Base-by-base conservation (phyloP, 1,139 yeast species). In the Hyphopichia burtonii region DNA sequence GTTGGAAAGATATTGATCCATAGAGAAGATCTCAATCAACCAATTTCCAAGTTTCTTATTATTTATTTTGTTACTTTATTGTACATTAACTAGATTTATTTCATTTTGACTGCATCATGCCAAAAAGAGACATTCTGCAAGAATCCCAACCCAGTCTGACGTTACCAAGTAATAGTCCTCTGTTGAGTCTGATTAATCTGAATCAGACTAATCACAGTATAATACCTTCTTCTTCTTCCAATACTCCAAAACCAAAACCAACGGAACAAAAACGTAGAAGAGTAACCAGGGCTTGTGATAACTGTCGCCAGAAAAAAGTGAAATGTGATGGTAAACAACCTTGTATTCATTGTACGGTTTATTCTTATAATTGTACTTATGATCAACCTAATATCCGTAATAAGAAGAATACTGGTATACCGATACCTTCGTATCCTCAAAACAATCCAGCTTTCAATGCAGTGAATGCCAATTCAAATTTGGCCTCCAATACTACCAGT, bases 311-410 rank as follows among this genome's bases (percentile, higher is more conserved):
- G 60, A 83, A 86, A 59, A 89, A 89, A 62, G 91, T 88, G 53
- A 86, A 86, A 56, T 89, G 96, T 63, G 94, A 88, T 50, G 96
- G 96, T 14, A 80, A 82, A 56, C 83, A 82, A 53, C 96, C 96
- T 1, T 89, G 96, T 63, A 83, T 84, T 38, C 94, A 86, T 59
- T 88, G 96, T 58, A 86, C 96, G 0, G 96, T 89, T 2, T 90
- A 89, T 62, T 82, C 89, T 9, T 87, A 85, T 61, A 65, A 75
- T 45, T 86, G 93, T 60, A 73, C 81, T 17, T 81, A 84, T 55
- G 83, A 83, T 54, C 86, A 83, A 55, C 93, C 93, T n/a, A 79
- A 86, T 31, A 76, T 80, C 47, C 66, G 93, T 41, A 78, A 80
- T 54, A 68, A 63, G 53, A 63, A 61, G 40, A 61, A 63, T 44